Conservation (phyloP, 129 eudicot species). For the Oenanthe sinensis region DNA sequence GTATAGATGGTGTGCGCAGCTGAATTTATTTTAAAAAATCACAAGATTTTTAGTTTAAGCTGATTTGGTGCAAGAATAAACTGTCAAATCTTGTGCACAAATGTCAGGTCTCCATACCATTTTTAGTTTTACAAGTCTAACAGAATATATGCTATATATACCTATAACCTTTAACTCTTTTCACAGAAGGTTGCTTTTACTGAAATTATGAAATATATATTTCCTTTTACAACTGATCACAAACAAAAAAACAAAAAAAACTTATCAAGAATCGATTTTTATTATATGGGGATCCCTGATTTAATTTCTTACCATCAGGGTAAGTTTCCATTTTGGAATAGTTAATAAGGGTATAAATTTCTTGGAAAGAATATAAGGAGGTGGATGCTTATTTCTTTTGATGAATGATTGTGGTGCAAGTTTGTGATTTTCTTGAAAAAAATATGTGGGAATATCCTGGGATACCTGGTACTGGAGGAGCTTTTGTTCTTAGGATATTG, state of each 20-base stretch:
- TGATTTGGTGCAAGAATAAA: not conserved
- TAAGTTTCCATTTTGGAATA: not conserved
- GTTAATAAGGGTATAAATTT: not conserved
- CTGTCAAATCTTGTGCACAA: not conserved
- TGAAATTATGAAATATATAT: slow-evolving; percentile 3
- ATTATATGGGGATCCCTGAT: not conserved
- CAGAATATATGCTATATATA: too few species aligned
- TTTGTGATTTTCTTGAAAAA: slow-evolving; percentile 5
- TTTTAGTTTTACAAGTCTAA: not conserved
- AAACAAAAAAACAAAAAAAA: not conserved
- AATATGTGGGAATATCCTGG: slow-evolving; percentile 68
- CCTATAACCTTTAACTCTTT: too few species aligned
- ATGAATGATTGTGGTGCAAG: not conserved
- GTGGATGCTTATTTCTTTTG: not conserved
- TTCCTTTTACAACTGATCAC: not conserved
- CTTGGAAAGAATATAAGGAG: not conserved
- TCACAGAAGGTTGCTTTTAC: too few species aligned
- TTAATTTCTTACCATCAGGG: not conserved
- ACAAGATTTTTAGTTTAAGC: not conserved
- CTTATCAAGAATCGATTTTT: not conserved
- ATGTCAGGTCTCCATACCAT: not conserved
- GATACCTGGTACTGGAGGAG: slow-evolving; percentile 68
- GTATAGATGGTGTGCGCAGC: too few species aligned
- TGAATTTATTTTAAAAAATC: too few species aligned
- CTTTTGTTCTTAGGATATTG: slow-evolving; percentile 46